phyloP scores from a whole-genome alignment of 1,284 basidiomycete genomes.

The Ganoderma lingzhi region DNA sequence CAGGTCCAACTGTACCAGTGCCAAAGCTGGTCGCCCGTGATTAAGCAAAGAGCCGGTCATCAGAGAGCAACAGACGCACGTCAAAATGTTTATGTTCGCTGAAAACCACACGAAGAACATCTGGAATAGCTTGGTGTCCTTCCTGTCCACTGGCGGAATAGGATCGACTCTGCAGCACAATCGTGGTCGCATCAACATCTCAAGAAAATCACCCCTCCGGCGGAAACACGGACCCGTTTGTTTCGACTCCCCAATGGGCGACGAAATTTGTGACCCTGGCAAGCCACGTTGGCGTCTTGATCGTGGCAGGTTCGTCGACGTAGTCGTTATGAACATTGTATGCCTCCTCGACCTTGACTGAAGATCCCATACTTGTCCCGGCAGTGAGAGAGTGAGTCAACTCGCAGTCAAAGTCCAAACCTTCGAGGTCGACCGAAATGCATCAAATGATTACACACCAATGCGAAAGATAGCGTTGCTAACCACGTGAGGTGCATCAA shows the following conservation, averaged over 20 bases:
- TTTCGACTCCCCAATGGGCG: constrained; percentile 41
- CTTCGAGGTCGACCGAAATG: background rate
- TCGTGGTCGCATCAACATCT: background rate
- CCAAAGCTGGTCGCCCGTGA: constrained; percentile 48
- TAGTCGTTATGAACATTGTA: constrained; percentile 12
- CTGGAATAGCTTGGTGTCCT: constrained; percentile 47
- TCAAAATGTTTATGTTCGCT: constrained; percentile 65
- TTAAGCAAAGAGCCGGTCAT: background rate
- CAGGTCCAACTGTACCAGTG: constrained; percentile 66
- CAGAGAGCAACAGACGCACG: constrained; percentile 44
- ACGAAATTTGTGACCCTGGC: constrained; percentile 33
- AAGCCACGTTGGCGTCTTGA: constrained; percentile 10
- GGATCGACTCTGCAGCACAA: constrained; percentile 42
- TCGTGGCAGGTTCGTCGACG: background rate
- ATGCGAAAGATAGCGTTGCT: background rate
- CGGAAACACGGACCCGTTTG: constrained; percentile 39
- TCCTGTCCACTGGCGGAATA: constrained; percentile 42
- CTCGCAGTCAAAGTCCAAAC: background rate
- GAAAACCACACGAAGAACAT: constrained; percentile 53
- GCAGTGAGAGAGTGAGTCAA: background rate
- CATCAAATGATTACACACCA: background rate
- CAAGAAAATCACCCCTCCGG: background rate
- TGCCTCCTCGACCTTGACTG: constrained; percentile 24
- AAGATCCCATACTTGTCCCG: constrained; percentile 15
- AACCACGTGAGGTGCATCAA: background rate